A percentile compares a stretch with the other conserved stretches of the same genome.
Evolutionary conservation across 2,329 filamentous ascomycete genomes (phyloP).

Genomic region (Chlorencoelia australis): DNA sequence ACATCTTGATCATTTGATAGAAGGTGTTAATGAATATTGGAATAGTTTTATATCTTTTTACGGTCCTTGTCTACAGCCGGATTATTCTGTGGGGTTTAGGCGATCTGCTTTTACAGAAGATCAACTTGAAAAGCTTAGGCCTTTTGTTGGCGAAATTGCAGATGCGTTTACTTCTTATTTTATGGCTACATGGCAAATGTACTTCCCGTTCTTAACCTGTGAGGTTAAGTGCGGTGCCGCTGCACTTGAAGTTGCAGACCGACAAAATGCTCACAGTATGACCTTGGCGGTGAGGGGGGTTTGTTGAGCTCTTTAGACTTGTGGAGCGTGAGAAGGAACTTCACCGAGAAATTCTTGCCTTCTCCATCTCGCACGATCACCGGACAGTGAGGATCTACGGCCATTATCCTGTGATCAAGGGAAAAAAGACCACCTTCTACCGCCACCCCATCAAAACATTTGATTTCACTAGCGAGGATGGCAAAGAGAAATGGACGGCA

Average conservation of each 20-base stretch:
- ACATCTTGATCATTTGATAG: conserved; percentile 27
- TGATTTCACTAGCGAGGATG: not conserved
- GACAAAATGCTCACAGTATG: conserved; percentile 30
- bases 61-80: conserved; percentile 31
- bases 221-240: conserved; percentile 36
- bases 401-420: not conserved
- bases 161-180: conserved; percentile 28
- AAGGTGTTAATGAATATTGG: conserved; percentile 35
- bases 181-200: conserved; percentile 36
- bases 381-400: not conserved
- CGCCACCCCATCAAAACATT: not conserved
- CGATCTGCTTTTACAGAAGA: conserved; percentile 31
- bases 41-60: conserved; percentile 30
- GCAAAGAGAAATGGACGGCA: not conserved
- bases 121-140: conserved; percentile 32
- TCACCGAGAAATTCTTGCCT: conserved; percentile 1
- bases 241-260: conserved; percentile 30
- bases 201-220: conserved; percentile 39
- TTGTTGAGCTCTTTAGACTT: conserved; percentile 21
- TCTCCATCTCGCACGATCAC: not conserved
- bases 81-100: conserved; percentile 34
- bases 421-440: not conserved
- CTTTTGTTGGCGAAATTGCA: conserved; percentile 13
- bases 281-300: conserved; percentile 29
- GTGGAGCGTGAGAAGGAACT: conserved; percentile 12